phyloP scores from a whole-genome alignment of 805 yeast genomes.

The Candida corydali region DNA sequence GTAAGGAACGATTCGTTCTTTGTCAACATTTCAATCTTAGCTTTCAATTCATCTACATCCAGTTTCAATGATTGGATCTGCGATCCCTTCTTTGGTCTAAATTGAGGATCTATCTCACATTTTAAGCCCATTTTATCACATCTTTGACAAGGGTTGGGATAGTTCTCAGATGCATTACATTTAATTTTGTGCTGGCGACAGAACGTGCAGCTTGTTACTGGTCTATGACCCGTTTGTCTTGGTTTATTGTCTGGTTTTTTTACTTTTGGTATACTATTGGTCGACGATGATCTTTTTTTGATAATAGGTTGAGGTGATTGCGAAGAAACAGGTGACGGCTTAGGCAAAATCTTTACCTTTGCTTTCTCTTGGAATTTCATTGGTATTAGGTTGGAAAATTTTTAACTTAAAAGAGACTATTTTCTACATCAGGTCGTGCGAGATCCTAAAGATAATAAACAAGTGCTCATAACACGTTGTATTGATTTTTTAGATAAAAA shows the following conservation, averaged over 20 bases:
- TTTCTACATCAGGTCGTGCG: slow-evolving; percentile 4
- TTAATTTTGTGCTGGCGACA: slow-evolving; percentile 93
- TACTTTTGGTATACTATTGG: background rate
- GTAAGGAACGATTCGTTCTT: slow-evolving; percentile 67
- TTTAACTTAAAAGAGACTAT: slow-evolving; percentile 1
- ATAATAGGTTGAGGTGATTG: slow-evolving; percentile 7
- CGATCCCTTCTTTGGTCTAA: slow-evolving; percentile 87
- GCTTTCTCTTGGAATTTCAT: slow-evolving; percentile 26
- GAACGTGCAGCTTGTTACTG: slow-evolving; percentile 90
- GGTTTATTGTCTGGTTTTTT: slow-evolving; percentile 5
- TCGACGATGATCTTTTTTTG: background rate
- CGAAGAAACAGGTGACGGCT: slow-evolving; percentile 23
- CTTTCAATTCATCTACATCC: slow-evolving; percentile 77
- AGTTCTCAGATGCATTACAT: slow-evolving; percentile 84
- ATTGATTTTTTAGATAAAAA: background rate
- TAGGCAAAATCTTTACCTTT: slow-evolving; percentile 40
- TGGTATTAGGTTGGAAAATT: slow-evolving; percentile 1
- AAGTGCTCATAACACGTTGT: background rate
- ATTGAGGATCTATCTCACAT: slow-evolving; percentile 89
- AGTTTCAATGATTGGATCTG: slow-evolving; percentile 80
- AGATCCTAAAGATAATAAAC: slow-evolving; percentile 26
- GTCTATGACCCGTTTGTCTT: slow-evolving; percentile 56
- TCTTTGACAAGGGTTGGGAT: slow-evolving; percentile 77
- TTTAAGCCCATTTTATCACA: slow-evolving; percentile 75
- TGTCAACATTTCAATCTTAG: slow-evolving; percentile 61